These are phyloP conservation scores for Colletotrichum destructivum DNA, from an alignment of 2,329 filamentous ascomycete species.

Conservation along the genomic window DNA sequence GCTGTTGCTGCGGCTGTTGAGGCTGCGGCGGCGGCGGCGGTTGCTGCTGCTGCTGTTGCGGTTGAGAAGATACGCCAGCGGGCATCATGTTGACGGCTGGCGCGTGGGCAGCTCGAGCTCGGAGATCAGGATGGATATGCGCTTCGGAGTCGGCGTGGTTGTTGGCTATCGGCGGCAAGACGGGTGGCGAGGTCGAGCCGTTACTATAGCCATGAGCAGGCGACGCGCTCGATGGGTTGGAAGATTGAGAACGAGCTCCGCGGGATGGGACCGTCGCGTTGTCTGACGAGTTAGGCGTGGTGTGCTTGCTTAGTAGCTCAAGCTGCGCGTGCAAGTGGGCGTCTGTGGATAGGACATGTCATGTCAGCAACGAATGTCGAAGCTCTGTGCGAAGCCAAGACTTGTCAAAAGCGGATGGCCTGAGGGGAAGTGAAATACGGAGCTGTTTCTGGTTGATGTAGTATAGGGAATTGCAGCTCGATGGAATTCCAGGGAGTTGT, in stretches of 20 bases:
- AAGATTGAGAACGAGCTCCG: slow-evolving; percentile 48
- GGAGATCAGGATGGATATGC: slow-evolving; percentile 66
- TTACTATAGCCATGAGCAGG: slow-evolving; percentile 63
- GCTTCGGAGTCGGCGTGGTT: slow-evolving; percentile 58
- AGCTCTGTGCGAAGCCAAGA: slow-evolving; percentile 12
- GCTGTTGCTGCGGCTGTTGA: slow-evolving; percentile 20
- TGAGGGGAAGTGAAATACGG: slow-evolving; percentile 1
- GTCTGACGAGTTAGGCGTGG: slow-evolving; percentile 51
- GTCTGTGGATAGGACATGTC: slow-evolving; percentile 40
- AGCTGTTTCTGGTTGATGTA: slow-evolving; percentile 10
- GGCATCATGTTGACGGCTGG: slow-evolving; percentile 53
- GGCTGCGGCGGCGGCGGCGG: slow-evolving; percentile 21
- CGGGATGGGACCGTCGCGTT: slow-evolving; percentile 46
- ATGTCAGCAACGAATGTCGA: slow-evolving; percentile 38
- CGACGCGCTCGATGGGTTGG: slow-evolving; percentile 50
- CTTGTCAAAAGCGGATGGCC: not conserved
- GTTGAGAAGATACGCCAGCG: slow-evolving; percentile 44
- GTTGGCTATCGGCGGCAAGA: slow-evolving; percentile 51
- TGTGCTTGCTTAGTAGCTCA: slow-evolving; percentile 60
- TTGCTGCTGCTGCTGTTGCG: slow-evolving; percentile 18
- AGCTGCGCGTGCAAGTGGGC: slow-evolving; percentile 59
- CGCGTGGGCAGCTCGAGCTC: slow-evolving; percentile 49
- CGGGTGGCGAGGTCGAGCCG: slow-evolving; percentile 52
- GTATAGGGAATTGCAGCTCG: slow-evolving; percentile 12
- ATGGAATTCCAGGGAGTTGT: slow-evolving; percentile 20